Conservation (phyloP, 495 filamentous ascomycete genomes). For the Aspergillus sclerotioniger region DNA sequence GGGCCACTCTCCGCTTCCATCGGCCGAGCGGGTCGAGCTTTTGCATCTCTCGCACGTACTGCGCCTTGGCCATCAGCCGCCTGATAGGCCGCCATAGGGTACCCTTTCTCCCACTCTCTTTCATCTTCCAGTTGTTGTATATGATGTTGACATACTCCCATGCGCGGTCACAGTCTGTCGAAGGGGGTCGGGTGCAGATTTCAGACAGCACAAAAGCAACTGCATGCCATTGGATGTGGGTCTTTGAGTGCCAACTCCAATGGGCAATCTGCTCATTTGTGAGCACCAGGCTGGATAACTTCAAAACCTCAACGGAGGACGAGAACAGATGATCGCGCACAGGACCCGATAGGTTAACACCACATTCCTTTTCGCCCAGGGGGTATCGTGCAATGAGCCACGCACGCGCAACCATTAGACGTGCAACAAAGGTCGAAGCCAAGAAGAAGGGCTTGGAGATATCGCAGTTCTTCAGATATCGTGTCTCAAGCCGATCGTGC, state of each 20-base stretch:
- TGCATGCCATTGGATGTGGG: conserved; percentile 61
- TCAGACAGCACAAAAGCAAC: conserved; percentile 55
- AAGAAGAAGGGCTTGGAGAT: conserved; percentile 32
- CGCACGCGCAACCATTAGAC: conserved; percentile 18
- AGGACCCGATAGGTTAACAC: conserved; percentile 7
- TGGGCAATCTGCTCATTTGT: conserved; percentile 42
- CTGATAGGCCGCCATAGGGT: conserved; percentile 52
- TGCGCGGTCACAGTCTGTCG: conserved; percentile 50
- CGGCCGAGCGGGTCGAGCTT: neutral
- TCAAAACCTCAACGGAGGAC: conserved; percentile 48
- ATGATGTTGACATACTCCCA: conserved; percentile 52
- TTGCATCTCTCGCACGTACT: conserved; percentile 20
- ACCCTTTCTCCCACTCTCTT: conserved; percentile 32
- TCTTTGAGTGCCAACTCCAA: conserved; percentile 61
- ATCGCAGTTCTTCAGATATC: conserved; percentile 39
- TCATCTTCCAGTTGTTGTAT: conserved; percentile 41
- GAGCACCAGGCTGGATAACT: conserved; percentile 55
- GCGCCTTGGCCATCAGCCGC: conserved; percentile 49
- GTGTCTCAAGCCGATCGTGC: conserved; percentile 33
- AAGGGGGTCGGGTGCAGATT: conserved; percentile 48
- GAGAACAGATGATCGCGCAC: conserved; percentile 20
- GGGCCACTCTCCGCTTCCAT: neutral
- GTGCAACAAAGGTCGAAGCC: conserved; percentile 28
- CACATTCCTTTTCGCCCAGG: neutral
- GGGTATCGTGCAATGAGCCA: conserved; percentile 29